Evolutionary conservation across 2,329 filamentous ascomycete species (phyloP).

Genomic region (Penicillium sp.): DNA sequence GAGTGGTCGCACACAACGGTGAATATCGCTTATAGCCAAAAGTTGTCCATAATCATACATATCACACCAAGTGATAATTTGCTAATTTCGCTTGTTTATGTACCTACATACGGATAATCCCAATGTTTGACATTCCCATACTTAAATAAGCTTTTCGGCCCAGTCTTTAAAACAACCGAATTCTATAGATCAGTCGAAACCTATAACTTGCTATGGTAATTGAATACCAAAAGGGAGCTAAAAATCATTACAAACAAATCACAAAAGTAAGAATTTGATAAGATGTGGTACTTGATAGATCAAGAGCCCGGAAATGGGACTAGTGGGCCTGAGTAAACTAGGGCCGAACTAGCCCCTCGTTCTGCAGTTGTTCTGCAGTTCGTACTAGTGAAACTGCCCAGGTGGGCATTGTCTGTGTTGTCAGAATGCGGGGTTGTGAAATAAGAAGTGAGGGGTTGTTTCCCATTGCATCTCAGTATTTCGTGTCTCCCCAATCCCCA

Average conservation of each 20-base stretch:
- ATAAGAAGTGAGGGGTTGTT: not conserved
- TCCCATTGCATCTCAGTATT: not conserved
- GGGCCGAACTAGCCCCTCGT: not conserved
- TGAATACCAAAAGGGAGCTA: not conserved
- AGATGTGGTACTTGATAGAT: not conserved
- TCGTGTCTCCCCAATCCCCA: not conserved
- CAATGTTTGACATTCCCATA: no score
- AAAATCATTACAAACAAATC: accelerated
- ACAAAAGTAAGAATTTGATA: not conserved
- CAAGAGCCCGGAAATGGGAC: not conserved
- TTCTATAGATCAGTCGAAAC: not conserved
- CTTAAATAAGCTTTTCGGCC: not conserved
- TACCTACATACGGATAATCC: no score
- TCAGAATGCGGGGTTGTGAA: not conserved
- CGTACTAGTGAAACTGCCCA: no score
- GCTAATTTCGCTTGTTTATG: no score
- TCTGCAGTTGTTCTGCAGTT: not conserved
- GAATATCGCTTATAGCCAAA: not conserved
- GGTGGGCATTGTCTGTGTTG: not conserved
- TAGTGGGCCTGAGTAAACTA: not conserved
- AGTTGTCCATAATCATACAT: no score
- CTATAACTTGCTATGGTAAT: not conserved
- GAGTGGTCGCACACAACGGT: no score
- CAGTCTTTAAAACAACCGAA: not conserved
- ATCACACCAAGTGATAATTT: not conserved